Evolutionary conservation across 306 rosid species (phyloP).

Genomic region (Pyrus communis): DNA sequence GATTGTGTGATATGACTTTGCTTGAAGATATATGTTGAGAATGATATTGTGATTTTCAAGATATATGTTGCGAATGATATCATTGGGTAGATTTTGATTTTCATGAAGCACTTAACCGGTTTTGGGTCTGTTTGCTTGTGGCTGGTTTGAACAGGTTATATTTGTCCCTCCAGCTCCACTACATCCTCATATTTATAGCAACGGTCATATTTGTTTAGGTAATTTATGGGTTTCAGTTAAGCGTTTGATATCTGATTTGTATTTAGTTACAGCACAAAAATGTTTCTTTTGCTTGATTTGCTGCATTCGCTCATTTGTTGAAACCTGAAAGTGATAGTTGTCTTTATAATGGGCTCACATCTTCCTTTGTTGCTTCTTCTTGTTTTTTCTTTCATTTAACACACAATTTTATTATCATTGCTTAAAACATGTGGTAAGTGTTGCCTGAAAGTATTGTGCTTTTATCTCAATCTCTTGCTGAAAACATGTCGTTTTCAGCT

Average conservation of each 20-base stretch:
- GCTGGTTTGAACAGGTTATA: conserved; percentile 59
- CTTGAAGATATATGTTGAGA: neutral
- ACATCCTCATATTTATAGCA: conserved; percentile 98
- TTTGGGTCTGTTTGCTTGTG: conserved; percentile 13
- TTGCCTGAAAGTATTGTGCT: neutral
- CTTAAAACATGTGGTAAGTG: neutral
- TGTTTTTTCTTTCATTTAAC: too few species aligned
- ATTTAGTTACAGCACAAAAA: neutral
- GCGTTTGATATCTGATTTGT: neutral
- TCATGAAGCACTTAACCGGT: conserved; percentile 11
- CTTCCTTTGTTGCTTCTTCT: neutral
- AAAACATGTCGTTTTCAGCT: neutral
- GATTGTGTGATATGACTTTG: neutral
- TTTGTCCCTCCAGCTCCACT: conserved; percentile 95
- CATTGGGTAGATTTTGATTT: neutral
- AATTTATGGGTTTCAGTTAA: conserved; percentile 10
- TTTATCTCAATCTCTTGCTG: neutral
- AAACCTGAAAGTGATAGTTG: neutral
- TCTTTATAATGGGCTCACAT: neutral
- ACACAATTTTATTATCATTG: neutral
- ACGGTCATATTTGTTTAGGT: conserved; percentile 99
- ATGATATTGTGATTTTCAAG: neutral
- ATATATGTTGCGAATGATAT: neutral
- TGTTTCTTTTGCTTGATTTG: neutral
- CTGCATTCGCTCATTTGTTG: neutral